These are phyloP conservation scores for Aplosporella prunicola DNA, from an alignment of 2,329 filamentous ascomycete species.

Conservation along the genomic window DNA sequence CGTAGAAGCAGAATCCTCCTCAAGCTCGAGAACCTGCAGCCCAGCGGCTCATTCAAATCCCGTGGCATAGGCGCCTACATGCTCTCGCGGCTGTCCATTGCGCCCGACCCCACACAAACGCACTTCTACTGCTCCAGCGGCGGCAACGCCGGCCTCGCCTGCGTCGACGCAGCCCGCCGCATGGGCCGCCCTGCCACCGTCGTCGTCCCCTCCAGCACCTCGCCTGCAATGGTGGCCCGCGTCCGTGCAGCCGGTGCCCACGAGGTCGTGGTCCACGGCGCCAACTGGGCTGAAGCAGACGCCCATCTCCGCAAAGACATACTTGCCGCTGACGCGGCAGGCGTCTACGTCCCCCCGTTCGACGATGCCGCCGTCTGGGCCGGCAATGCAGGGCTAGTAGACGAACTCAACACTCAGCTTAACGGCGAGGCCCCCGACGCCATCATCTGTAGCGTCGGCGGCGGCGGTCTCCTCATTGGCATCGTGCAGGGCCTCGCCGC, in stretches of 20 bases:
- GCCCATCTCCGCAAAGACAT: conserved; percentile 51
- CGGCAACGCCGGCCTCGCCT: conserved; percentile 78
- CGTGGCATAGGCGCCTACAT: conserved; percentile 64
- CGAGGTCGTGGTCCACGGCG: conserved; percentile 58
- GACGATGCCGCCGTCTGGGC: conserved; percentile 60
- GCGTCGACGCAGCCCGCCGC: conserved; percentile 59
- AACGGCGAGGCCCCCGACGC: conserved; percentile 48
- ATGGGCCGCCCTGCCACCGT: conserved; percentile 62
- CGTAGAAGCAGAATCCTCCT: conserved; percentile 62
- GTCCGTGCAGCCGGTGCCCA: conserved; percentile 57
- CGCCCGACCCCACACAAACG: conserved; percentile 24
- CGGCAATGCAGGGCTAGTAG: conserved; percentile 52
- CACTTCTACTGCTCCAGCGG: conserved; percentile 77
- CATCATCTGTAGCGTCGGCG: conserved; percentile 69
- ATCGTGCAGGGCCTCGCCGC: conserved; percentile 59
- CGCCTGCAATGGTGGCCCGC: conserved; percentile 61
- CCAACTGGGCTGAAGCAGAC: conserved; percentile 62
- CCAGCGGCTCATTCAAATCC: conserved; percentile 79
- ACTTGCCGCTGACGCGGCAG: conserved; percentile 36
- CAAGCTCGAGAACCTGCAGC: conserved; percentile 78
- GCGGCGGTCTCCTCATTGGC: conserved; percentile 70
- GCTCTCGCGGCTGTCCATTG: conserved; percentile 38
- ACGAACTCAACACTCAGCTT: conserved; percentile 39
- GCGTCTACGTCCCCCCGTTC: conserved; percentile 60
- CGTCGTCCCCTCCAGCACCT: conserved; percentile 59